Evolutionary conservation across 495 filamentous ascomycete genomes (phyloP), one percentile per base, ranked within the genome.

Genomic region (Neurospora tetraspora): DNA sequence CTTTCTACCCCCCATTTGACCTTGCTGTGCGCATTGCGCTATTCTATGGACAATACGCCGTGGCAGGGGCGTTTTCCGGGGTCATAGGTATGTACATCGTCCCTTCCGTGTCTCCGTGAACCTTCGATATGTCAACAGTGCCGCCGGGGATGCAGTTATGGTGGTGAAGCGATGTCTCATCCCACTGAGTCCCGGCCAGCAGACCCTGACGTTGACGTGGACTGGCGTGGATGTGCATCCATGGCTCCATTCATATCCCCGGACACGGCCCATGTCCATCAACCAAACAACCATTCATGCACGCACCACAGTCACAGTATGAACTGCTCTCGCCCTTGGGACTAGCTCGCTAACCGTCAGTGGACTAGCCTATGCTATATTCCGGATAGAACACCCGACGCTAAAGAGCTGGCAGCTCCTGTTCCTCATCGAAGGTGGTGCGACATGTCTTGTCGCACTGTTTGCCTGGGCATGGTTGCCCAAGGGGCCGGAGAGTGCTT

Each of bases 1-100:
- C 84, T 2, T 88, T 89, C 77, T 89, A 89, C 73, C 85, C 84
- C 23, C 81, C 87, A 5, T 87, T 81, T 73, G 87, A 89, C 73
- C 85, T 90, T 42, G 88, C 82, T 3, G 78, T 80, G 23, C 81
- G 88, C 1, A 77, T 90, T 8, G 84, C 79, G 27, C 74, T 89
- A 69, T 89, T 89, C 76, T 89, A 85, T 70, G 86, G 86, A 11
- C 86, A 87, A 76, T 88, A 83, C 69, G 87, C 87, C 12, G 81
- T 89, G 43, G 87, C 87, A 11, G 87, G 86, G 4, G 88, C 87
- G 1, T 83, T 89, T 39, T 65, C 76, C 82, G 40, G 78, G 85
- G 69, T 82, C 78, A 71, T 88, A 78, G 73, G 74, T 80, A 11
- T 65, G 27, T 36, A 27, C 27, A 18, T 9, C 78, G 86, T 78